These are phyloP conservation scores for Heliocybe sulcata DNA, from an alignment of 1,284 basidiomycete genomes.

Conservation along the genomic window DNA sequence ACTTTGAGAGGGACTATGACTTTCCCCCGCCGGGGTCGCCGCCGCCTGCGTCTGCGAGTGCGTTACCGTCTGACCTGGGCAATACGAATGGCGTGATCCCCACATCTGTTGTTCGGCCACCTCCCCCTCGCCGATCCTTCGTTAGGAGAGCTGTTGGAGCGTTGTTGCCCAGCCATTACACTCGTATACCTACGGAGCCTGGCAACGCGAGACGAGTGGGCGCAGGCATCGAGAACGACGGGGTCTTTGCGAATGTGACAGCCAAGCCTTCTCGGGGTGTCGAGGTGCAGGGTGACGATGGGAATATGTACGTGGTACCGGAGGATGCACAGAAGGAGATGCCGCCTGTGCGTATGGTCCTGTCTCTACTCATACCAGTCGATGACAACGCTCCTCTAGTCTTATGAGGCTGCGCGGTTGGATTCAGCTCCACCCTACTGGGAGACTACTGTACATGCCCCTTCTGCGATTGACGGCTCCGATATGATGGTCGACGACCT, in stretches of 20 bases:
- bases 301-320: constrained; percentile 61
- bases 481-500: constrained; percentile 74
- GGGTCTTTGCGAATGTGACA: constrained; percentile 93
- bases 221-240: constrained; percentile 84
- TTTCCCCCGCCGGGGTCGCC: constrained; percentile 79
- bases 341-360: constrained; percentile 63
- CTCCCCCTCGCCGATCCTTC: constrained; percentile 40
- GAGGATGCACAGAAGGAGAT: constrained; percentile 79
- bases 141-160: constrained; percentile 59
- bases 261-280: constrained; percentile 71
- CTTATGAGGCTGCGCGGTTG: constrained; percentile 84
- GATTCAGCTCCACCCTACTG: constrained; percentile 95
- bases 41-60: constrained; percentile 51
- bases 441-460: constrained; percentile 91
- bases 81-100: constrained; percentile 79
- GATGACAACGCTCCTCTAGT: constrained; percentile 33
- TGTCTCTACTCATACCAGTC: neutral
- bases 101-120: constrained; percentile 33
- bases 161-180: constrained; percentile 71
- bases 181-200: constrained; percentile 41
- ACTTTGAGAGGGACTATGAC: constrained; percentile 75
- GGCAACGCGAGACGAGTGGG: constrained; percentile 36
- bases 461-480: constrained; percentile 41
- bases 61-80: constrained; percentile 63
- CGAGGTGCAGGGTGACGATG: constrained; percentile 43